Conservation (phyloP, 176 grass and related monocot species). For the Phoenix dactylifera region DNA sequence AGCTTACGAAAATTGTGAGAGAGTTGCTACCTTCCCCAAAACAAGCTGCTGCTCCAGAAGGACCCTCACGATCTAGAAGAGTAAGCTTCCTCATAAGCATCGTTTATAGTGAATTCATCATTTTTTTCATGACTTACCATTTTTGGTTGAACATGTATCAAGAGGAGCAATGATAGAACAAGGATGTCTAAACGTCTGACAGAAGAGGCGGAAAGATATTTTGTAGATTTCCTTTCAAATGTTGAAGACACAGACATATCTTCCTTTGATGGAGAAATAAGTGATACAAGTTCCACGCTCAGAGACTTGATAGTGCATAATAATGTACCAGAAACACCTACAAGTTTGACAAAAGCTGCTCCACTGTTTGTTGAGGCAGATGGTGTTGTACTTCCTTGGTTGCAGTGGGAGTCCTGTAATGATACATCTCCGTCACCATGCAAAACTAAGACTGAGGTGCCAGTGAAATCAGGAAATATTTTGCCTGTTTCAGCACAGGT, state of each 20-base stretch:
- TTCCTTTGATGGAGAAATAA: slow-evolving; percentile 92
- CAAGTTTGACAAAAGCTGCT: slow-evolving; percentile 26
- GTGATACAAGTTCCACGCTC: slow-evolving; percentile 54
- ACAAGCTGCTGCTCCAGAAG: slow-evolving; percentile 38
- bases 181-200: slow-evolving; percentile 58
- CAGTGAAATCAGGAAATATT: no score
- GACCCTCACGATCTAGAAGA: slow-evolving; percentile 40
- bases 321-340: slow-evolving; percentile 32
- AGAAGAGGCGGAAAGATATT: slow-evolving; percentile 84
- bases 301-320: slow-evolving; percentile 22
- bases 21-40: slow-evolving; percentile 71
- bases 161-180: slow-evolving; percentile 92
- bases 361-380: slow-evolving; percentile 39
- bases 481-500: no score
- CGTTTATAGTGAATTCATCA: no score
- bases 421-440: slow-evolving; percentile 42
- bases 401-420: slow-evolving; percentile 84
- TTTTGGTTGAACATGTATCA: slow-evolving; percentile 18
- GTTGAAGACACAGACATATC: slow-evolving; percentile 98
- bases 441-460: slow-evolving; percentile 28
- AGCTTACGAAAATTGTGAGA: slow-evolving; percentile 89
- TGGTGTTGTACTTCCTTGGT: slow-evolving; percentile 88
- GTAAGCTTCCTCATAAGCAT: slow-evolving; percentile 29
- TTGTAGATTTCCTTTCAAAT: slow-evolving; percentile 91
- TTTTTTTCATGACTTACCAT: no score